phyloP scores from a whole-genome alignment of 345 rosid genomes.

The Xanthoceras sorbifolium region DNA sequence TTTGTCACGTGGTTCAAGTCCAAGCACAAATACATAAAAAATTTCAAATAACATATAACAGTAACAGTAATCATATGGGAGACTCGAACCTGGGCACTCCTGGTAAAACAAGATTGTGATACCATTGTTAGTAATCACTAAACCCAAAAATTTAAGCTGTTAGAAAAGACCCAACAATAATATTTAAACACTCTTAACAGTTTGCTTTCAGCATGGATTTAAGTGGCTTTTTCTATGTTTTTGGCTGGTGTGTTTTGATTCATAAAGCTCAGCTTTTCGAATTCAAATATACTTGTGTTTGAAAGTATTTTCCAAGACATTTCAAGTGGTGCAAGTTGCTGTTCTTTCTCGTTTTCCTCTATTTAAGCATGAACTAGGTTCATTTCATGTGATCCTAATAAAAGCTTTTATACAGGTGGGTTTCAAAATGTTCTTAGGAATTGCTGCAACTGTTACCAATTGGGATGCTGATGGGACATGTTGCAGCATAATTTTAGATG shows the following conservation, averaged over 20 bases:
- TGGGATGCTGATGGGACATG: slow-evolving; percentile 89
- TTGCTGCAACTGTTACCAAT: slow-evolving; percentile 76
- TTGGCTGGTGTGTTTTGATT: background rate
- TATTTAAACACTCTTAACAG: too few species aligned
- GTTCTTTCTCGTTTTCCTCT: background rate
- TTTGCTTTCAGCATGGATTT: background rate
- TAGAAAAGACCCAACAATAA: too few species aligned
- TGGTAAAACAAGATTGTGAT: too few species aligned
- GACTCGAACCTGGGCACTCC: too few species aligned
- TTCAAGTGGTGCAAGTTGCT: background rate
- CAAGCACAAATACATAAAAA: too few species aligned
- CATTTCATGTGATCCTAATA: slow-evolving; percentile 7
- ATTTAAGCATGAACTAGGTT: background rate
- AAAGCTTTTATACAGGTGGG: slow-evolving; percentile 57
- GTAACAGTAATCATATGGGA: too few species aligned
- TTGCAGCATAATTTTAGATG: slow-evolving; percentile 82
- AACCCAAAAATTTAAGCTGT: too few species aligned
- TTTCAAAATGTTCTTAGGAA: slow-evolving; percentile 94
- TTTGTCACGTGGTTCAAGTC: too few species aligned
- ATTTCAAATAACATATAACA: too few species aligned
- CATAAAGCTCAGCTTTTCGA: background rate
- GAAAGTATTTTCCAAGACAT: background rate
- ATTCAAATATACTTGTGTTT: background rate
- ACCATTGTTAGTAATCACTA: too few species aligned
- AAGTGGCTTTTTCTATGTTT: background rate